Base-by-base conservation (phyloP, 176 grass and related monocot species). In the Cocos nucifera region DNA sequence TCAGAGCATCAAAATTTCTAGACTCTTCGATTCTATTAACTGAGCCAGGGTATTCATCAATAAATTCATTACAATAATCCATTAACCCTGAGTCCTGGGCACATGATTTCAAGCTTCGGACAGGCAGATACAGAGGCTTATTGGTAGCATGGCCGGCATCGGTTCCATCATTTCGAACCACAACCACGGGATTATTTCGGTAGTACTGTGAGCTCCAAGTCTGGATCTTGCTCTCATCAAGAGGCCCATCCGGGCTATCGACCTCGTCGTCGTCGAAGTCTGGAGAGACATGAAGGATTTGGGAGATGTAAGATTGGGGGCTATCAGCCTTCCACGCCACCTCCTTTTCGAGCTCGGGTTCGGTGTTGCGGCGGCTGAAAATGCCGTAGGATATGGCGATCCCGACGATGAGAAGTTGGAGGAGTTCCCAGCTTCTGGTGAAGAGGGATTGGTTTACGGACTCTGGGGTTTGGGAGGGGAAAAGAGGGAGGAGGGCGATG, bases 351-450 rank as follows among this genome's bases (percentile, higher is more conserved):
- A 39, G 48, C 4, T 71, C 48, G 1, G 51, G 48, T 26, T 62
- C 81, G 6, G 62, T 58, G 78, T 92, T 97, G 70, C 58, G 77
- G 17, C 88, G 72, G 84, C 93, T 83, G 79, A 98, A 98, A 3
- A 98, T 73, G 55, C 93, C 93, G 65, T 98, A 98, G 0, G 93
- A 91, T 18, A 98, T 72, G 19, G 76, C 87, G 73, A 98, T 78
- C 19, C 93, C 93, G 4, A 98, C 80, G 63, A 98, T 57, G 3
- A 98, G 93, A 44, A 98, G 84, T 58, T 86, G 87, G 18, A 98
- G 59, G 18, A 98, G 81, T 76, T 98, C 93, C 84, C 84, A 98
- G 4, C 56, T 61, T 67, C 89, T 83, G 84, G 68, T 83, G 50
- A 88, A 57, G 77, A 92, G 69, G 72, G 74, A 69, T 71, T 89